phyloP scores from a whole-genome alignment of 345 rosid genomes.

The Passiflora organensis region DNA sequence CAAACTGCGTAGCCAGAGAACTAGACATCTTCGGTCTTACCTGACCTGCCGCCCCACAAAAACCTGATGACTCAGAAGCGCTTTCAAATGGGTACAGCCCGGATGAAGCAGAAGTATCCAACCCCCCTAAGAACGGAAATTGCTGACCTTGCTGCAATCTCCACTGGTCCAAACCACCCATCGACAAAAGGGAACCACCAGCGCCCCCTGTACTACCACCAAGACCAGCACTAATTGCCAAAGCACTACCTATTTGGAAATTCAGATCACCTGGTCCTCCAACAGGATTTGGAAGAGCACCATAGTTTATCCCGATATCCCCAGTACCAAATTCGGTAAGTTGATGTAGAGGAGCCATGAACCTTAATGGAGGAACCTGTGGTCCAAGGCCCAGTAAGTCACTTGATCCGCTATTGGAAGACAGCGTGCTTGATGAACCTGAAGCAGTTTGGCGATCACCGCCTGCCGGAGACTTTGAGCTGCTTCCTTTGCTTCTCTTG shows the following conservation, averaged over 20 bases:
- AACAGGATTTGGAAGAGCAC: slow-evolving; percentile 24
- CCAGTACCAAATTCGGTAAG: slow-evolving; percentile 28
- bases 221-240: slow-evolving; percentile 20
- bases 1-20: slow-evolving; percentile 27
- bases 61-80: slow-evolving; percentile 27
- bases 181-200: slow-evolving; percentile 32
- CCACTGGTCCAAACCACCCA: slow-evolving; percentile 48
- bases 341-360: slow-evolving; percentile 56
- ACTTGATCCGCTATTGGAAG: slow-evolving; percentile 31
- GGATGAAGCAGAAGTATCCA: slow-evolving; percentile 37
- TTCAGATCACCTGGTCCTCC: slow-evolving; percentile 38
- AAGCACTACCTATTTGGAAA: slow-evolving; percentile 35
- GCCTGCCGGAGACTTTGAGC: slow-evolving; percentile 40
- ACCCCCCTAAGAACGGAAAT: slow-evolving; percentile 42
- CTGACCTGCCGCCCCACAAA: slow-evolving; percentile 24
- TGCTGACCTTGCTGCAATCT: slow-evolving; percentile 46
- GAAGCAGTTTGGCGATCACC: slow-evolving; percentile 36
- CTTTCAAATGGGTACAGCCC: slow-evolving; percentile 46
- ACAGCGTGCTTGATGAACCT: slow-evolving; percentile 34
- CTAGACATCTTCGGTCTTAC: slow-evolving; percentile 35
- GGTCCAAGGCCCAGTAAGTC: slow-evolving; percentile 45
- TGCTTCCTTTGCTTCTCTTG: slow-evolving; percentile 63
- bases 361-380: slow-evolving; percentile 35
- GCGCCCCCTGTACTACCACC: slow-evolving; percentile 14
- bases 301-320: slow-evolving; percentile 43